phyloP scores from a whole-genome alignment of 768 basidiomycete species.

The Amanita brunnescens region DNA sequence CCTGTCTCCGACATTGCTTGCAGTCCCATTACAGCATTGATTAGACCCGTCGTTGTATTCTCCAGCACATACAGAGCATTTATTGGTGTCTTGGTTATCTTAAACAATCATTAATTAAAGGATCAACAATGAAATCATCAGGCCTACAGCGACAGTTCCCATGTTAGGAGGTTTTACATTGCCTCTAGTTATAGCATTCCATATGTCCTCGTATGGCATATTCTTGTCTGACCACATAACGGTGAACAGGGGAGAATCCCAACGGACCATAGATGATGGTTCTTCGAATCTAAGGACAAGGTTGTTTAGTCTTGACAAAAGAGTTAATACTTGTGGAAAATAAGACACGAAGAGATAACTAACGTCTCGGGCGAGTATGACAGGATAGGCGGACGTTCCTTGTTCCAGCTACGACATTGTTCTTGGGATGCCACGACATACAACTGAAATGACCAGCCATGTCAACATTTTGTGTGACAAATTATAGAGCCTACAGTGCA shows the following conservation, averaged over 20 bases:
- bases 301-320: conserved; percentile 62
- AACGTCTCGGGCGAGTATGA: conserved; percentile 70
- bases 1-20: not conserved
- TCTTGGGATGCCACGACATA: conserved; percentile 71
- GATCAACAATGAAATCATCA: not conserved
- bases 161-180: conserved; percentile 81
- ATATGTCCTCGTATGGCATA: conserved; percentile 63
- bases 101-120: conserved; percentile 2
- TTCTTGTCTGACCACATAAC: conserved; percentile 65
- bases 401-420: conserved; percentile 73
- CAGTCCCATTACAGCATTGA: conserved; percentile 56
- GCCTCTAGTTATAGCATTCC: conserved; percentile 73
- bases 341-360: conserved; percentile 17
- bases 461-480: conserved; percentile 12
- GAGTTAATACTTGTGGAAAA: not conserved
- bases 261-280: conserved; percentile 96
- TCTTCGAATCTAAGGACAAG: conserved; percentile 88
- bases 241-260: conserved; percentile 95
- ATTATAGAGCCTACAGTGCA: conserved; percentile 58
- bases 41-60: conserved; percentile 59
- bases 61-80: conserved; percentile 87
- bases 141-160: conserved; percentile 62
- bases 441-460: conserved; percentile 30
- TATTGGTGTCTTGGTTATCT: conserved; percentile 78
- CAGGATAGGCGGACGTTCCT: conserved; percentile 24